Base-by-base conservation (phyloP, 768 basidiomycete genomes). In the Kwoniella heveanensis region DNA sequence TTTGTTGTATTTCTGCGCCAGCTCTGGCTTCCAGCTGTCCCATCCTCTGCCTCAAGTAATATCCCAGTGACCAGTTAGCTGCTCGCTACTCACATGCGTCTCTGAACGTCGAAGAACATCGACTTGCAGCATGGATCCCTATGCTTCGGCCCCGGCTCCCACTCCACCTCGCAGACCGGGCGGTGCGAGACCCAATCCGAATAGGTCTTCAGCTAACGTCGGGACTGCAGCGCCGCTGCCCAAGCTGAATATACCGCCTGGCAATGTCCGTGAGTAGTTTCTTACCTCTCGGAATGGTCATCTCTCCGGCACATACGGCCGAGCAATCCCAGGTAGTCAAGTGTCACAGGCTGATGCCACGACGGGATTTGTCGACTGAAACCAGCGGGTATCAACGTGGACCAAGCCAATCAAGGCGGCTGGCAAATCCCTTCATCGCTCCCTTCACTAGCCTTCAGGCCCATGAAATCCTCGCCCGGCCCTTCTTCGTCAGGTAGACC, bases 221-320 rank as follows among this genome's bases (percentile, higher is more conserved):
- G 48, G 47, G n/a, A n/a, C 56, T 15, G 47, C 8, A 15, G 56
- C 63, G 19, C 60, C 66, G 7, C 69, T 71, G n/a, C 67, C 71
- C 26, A 70, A 68, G 51, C 56, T 80, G 4, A 50, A 62, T 17
- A 80, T 80, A n/a, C 80, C 80, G 10, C 46, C 56, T 29, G 80
- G 72, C 24, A 80, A 80, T 57, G 77, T 80, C 67, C 77, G 80
- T 78, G 55, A 74, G 74, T 77, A 3, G 1, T 19, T 32, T n/a
- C n/a, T n/a, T n/a, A n/a, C n/a, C n/a, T n/a, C n/a, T n/a, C n/a
- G n/a, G n/a, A n/a, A n/a, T n/a, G n/a, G n/a, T 19, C 32, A 48
- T 36, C 30, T 37, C 7, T 50, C 17, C 24, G n/a, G n/a, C n/a
- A n/a, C n/a, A n/a, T n/a, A n/a, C n/a, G n/a, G n/a, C n/a, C n/a